These are phyloP conservation scores for Fraxinus xanthoxyloides DNA, from an alignment of 305 asterid genomes.

Conservation along the genomic window DNA sequence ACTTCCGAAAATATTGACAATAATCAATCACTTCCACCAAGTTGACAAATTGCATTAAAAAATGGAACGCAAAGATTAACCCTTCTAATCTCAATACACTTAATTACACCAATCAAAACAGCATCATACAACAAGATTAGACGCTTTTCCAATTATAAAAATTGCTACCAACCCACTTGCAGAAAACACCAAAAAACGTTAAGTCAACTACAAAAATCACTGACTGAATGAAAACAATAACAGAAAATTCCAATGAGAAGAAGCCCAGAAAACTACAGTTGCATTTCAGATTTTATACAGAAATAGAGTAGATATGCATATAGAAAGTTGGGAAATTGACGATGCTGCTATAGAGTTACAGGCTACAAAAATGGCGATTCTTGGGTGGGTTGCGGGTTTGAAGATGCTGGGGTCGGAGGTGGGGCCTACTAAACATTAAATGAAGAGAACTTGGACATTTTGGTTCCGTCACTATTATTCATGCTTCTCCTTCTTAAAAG, in stretches of 20 bases:
- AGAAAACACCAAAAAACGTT: slow-evolving; percentile 3
- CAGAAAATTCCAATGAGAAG: background rate
- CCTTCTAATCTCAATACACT: background rate
- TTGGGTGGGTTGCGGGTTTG: background rate
- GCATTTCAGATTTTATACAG: background rate
- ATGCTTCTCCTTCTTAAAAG: too few species aligned
- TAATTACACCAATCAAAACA: background rate
- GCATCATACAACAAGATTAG: background rate
- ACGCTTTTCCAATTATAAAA: background rate
- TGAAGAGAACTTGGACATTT: slow-evolving; percentile 50
- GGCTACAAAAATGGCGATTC: background rate
- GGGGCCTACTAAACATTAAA: slow-evolving; percentile 25
- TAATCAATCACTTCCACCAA: background rate
- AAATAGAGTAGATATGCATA: background rate
- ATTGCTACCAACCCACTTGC: background rate
- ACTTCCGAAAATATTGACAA: background rate
- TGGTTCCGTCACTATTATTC: background rate
- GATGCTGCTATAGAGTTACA: background rate
- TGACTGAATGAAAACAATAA: slow-evolving; percentile 17
- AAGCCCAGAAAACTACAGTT: background rate
- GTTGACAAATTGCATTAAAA: background rate
- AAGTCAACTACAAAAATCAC: slow-evolving; percentile 21
- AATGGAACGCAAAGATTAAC: background rate
- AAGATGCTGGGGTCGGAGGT: background rate
- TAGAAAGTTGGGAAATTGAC: background rate